Base-by-base conservation (phyloP, 345 rosid species). In the Carallia brachiata region DNA sequence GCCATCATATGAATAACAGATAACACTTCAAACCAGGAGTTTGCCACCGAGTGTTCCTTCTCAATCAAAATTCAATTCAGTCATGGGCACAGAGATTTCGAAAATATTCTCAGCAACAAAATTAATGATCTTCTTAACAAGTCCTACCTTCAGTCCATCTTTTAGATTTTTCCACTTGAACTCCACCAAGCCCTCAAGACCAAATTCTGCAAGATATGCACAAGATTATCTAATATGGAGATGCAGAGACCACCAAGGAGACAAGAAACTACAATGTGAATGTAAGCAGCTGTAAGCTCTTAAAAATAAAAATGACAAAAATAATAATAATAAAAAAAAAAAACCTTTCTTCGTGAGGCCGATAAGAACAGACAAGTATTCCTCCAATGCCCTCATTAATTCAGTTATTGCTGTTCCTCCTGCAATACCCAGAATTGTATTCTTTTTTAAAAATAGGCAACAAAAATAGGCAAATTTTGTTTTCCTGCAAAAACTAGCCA, bases 1-100 rank as follows among this genome's bases (percentile, higher is more conserved):
- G 97, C 93, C 96, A 90, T 85, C 97, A 89, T 80, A 79, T 91
- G 92, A 67, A 91, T 47, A 56, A 85, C 82, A 17, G 90, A 83
- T 19, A 95, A 65, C 59, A 91, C 69, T 78, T 91, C 99, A 65
- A 86, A 87, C 93, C 92, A 86, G 57, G 86, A 57, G 75, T 84
- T 90, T 71, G 83, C 84, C 67, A 85, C 65, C 67, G 85, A 69
- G 75, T 66, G 36, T 71, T 94, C 98, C 93, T 79, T 83, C 66
- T 74, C 40, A 61, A 62, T 50, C 63, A 78, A 18, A 70, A 69
- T 70, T 61, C 4, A 67, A 15, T 53, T 53, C 60, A 39, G 71
- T 71, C 68, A 79, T 44, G 30, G 68, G 19, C n/a, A 30, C 15
- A 27, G 31, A 30, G 31, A 56, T 6, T 56, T 56, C 34, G 16